Percentiles rank a stretch among this genome's conserved stretches.
phyloP scores from a whole-genome alignment of 2,329 filamentous ascomycete genomes.

The Aspergillus versicolor region DNA sequence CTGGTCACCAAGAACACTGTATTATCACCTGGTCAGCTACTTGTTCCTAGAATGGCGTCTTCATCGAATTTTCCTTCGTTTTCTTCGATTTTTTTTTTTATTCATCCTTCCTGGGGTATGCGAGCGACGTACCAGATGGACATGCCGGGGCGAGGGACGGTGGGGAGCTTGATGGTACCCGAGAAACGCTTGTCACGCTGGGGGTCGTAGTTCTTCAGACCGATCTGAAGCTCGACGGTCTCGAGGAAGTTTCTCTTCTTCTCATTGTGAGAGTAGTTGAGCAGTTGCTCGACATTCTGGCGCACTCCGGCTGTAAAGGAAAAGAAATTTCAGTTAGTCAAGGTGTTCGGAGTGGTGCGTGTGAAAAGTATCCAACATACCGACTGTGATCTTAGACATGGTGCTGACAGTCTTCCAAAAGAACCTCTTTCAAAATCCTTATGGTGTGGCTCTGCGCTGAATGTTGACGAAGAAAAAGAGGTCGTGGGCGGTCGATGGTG shows the following conservation, averaged over 20 bases:
- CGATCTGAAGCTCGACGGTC: constrained; percentile 81
- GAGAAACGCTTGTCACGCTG: constrained; percentile 99
- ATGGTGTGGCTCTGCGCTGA: constrained; percentile 66
- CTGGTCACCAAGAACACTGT: constrained; percentile 81
- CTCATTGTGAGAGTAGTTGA: constrained; percentile 91
- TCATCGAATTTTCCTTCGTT: not conserved
- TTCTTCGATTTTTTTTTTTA: not conserved
- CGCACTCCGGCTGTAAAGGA: constrained; percentile 75
- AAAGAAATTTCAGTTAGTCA: constrained; percentile 6
- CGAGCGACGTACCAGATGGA: constrained; percentile 65
- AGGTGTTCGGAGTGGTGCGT: not conserved
- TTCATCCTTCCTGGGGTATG: not conserved
- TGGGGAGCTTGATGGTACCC: constrained; percentile 93
- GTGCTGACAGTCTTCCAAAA: constrained; percentile 80
- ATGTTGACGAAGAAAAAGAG: constrained; percentile 31
- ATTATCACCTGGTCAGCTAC: constrained; percentile 16
- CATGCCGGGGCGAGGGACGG: constrained; percentile 89
- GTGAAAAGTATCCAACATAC: constrained; percentile 35
- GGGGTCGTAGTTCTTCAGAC: constrained; percentile 98
- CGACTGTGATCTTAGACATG: constrained; percentile 61
- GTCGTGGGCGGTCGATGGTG: constrained; percentile 14
- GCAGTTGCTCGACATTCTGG: constrained; percentile 87
- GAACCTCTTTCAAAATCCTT: constrained; percentile 60
- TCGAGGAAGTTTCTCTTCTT: constrained; percentile 99
- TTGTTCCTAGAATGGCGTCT: not conserved